Conservation (phyloP, 345 rosid genomes). For the Salix viminalis region DNA sequence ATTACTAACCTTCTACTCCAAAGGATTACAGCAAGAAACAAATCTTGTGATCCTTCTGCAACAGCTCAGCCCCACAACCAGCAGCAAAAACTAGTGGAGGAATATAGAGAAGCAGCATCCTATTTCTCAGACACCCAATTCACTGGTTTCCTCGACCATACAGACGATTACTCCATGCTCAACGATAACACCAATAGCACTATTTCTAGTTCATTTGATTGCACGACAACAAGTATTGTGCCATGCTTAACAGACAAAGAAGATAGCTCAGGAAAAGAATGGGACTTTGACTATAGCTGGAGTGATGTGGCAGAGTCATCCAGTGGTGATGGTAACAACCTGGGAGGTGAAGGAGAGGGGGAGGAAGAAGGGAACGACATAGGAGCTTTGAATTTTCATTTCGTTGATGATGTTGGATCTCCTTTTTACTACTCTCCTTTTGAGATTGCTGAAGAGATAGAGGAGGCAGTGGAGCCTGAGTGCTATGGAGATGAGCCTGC, state of each 20-base stretch:
- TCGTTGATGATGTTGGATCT: conserved; percentile 37
- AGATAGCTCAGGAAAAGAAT: conserved; percentile 7
- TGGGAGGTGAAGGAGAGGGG: conserved; percentile 13
- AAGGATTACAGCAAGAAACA: conserved; percentile 45
- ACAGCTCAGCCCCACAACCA: conserved; percentile 4
- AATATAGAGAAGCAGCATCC: conserved; percentile 7
- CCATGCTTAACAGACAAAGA: conserved; percentile 37
- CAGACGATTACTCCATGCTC: conserved; percentile 20
- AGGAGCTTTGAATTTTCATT: conserved; percentile 38
- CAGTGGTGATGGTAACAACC: conserved; percentile 14
- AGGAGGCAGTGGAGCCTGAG: conserved; percentile 34
- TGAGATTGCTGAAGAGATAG: conserved; percentile 49
- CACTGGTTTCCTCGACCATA: conserved; percentile 41
- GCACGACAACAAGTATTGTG: conserved; percentile 22
- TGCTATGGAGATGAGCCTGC: conserved; percentile 37
- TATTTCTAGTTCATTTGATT: conserved; percentile 12
- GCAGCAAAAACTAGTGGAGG: conserved; percentile 14
- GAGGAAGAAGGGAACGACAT: conserved; percentile 19
- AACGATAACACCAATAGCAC: background rate
- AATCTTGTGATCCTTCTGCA: conserved; percentile 6
- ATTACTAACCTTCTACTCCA: conserved; percentile 55
- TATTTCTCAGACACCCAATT: conserved; percentile 31
- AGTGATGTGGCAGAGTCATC: conserved; percentile 27
- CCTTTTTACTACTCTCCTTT: conserved; percentile 44
- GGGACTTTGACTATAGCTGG: conserved; percentile 19